Evolutionary conservation across 495 filamentous ascomycete species (phyloP).

Genomic region (Hypoxylon fuscum): DNA sequence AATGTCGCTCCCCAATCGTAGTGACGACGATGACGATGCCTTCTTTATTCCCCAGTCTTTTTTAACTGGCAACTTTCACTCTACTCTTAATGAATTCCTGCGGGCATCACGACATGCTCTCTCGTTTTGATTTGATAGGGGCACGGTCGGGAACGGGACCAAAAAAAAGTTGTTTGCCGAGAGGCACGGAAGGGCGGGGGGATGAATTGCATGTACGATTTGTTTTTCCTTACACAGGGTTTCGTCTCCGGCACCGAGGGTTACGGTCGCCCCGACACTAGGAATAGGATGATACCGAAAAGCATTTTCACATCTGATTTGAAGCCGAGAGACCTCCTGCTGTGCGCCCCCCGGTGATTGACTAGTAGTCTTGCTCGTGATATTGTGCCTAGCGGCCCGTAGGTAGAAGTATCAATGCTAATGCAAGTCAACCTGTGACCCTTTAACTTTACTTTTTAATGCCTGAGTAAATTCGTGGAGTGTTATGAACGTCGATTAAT

Average conservation of each 20-base stretch:
- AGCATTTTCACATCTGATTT: slow-evolving; percentile 27
- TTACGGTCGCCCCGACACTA: slow-evolving; percentile 41
- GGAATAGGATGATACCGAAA: slow-evolving; percentile 47
- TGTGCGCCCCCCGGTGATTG: no score
- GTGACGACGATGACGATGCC: slow-evolving; percentile 8
- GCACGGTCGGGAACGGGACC: slow-evolving; percentile 40
- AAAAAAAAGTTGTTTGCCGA: slow-evolving; percentile 44
- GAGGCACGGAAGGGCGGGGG: slow-evolving; percentile 38
- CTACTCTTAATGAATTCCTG: slow-evolving; percentile 40
- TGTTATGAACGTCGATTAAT: no score
- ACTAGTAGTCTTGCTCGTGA: no score
- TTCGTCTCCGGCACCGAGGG: slow-evolving; percentile 38
- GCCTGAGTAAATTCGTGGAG: no score
- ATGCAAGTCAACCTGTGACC: no score
- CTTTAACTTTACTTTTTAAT: no score
- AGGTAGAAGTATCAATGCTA: no score
- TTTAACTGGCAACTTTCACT: slow-evolving; percentile 26
- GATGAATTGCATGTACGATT: slow-evolving; percentile 46
- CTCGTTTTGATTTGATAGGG: slow-evolving; percentile 39
- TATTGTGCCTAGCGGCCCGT: no score
- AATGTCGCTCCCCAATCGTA: not conserved
- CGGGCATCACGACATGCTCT: slow-evolving; percentile 37
- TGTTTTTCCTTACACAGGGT: slow-evolving; percentile 45
- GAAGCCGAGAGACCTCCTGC: no score
- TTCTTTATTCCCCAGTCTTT: slow-evolving; percentile 3